Evolutionary conservation across 495 filamentous ascomycete species (phyloP).

Genomic region (Ascobolus immersus): DNA sequence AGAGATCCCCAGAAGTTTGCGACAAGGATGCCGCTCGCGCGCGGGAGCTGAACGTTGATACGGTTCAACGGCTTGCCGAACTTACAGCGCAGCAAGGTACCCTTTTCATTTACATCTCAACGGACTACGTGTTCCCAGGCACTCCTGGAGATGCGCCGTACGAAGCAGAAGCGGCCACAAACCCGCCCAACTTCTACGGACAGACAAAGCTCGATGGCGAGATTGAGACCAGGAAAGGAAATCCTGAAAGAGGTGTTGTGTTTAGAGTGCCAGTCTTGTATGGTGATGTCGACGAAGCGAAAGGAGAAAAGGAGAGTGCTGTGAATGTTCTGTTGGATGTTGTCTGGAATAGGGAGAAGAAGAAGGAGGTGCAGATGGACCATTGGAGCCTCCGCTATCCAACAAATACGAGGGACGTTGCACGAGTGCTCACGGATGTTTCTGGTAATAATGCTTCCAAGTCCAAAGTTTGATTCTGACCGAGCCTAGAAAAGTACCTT

Average conservation of each 20-base stretch:
- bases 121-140: conserved; percentile 83
- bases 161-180: conserved; percentile 32
- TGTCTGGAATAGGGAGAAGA: conserved; percentile 39
- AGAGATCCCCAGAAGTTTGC: conserved; percentile 67
- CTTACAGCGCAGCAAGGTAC: conserved; percentile 34
- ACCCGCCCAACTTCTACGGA: conserved; percentile 67
- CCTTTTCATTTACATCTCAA: conserved; percentile 75
- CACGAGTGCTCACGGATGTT: conserved; percentile 47
- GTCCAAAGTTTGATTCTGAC: conserved; percentile 26
- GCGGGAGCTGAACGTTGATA: conserved; percentile 44
- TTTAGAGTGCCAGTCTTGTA: conserved; percentile 78
- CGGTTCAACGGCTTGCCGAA: conserved; percentile 38
- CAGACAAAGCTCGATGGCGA: conserved; percentile 74
- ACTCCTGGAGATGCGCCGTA: conserved; percentile 67
- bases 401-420: conserved; percentile 70
- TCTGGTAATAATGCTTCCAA: conserved; percentile 32
- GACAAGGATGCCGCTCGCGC: conserved; percentile 54
- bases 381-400: conserved; percentile 72
- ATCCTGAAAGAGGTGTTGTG: conserved; percentile 29
- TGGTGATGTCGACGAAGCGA: conserved; percentile 33
- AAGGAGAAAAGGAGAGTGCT: conserved; percentile 55
- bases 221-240: conserved; percentile 26
- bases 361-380: conserved; percentile 47
- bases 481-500: too few species aligned
- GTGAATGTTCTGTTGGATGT: conserved; percentile 56